Percentiles rank a stretch among this genome's conserved stretches.
phyloP scores from a whole-genome alignment of 495 filamentous ascomycete genomes.

The Hypoxylon intermedium region DNA sequence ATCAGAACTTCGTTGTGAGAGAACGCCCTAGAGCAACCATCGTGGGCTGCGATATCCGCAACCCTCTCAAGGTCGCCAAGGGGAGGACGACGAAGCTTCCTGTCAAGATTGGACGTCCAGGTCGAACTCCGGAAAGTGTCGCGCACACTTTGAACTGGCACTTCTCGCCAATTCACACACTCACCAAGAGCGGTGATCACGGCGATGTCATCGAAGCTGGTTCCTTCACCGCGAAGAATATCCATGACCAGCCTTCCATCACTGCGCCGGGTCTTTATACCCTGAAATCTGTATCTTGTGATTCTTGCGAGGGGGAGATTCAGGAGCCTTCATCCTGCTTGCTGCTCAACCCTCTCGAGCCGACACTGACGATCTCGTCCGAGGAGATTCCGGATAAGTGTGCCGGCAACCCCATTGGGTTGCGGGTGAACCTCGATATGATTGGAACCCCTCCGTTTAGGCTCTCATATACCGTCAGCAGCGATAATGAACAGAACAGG shows the following conservation, averaged over 20 bases:
- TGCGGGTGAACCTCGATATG: conserved; percentile 84
- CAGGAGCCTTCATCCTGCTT: conserved; percentile 91
- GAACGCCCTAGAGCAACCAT: conserved; percentile 80
- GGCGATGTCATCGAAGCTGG: conserved; percentile 59
- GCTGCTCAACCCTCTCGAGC: conserved; percentile 88
- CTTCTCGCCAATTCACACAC: conserved; percentile 72
- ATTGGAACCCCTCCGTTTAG: conserved; percentile 89
- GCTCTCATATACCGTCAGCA: conserved; percentile 73
- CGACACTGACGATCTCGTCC: conserved; percentile 70
- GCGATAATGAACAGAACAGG: conserved; percentile 56
- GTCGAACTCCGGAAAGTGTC: conserved; percentile 60
- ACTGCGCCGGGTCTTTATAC: conserved; percentile 84
- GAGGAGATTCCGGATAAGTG: conserved; percentile 93
- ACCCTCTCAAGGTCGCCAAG: conserved; percentile 81
- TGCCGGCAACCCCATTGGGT: conserved; percentile 87
- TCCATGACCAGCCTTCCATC: conserved; percentile 62
- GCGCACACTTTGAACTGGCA: conserved; percentile 68
- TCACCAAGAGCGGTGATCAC: conserved; percentile 69
- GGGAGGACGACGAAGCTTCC: conserved; percentile 74
- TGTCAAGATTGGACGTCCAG: conserved; percentile 69
- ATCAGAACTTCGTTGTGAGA: conserved; percentile 82
- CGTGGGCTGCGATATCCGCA: conserved; percentile 73
- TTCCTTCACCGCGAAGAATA: conserved; percentile 58
- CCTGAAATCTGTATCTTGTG: conserved; percentile 75
- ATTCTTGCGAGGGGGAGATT: conserved; percentile 84